Evolutionary conservation across 192 early-diverging fungal genomes (phyloP), one percentile per base, ranked within the genome.

Genomic region (Gryganskiella cystojenkinii): DNA sequence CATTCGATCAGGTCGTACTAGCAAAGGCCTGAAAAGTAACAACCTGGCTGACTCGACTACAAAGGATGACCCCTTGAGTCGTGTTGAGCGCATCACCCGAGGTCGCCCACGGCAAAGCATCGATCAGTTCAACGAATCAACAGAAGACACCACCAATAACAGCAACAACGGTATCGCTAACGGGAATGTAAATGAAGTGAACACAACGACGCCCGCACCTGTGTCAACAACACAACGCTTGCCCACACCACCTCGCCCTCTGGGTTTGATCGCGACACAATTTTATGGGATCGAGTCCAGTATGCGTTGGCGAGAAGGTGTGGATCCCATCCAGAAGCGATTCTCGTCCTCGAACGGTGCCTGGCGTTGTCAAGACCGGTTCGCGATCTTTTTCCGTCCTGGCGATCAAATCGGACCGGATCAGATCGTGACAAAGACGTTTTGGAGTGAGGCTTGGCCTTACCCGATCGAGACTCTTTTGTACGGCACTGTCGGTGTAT

Each of bases 361-460:
- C 8, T 78, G 74, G 74, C 65, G 74, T 19, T 78, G 74, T 50
- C 74, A 78, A 64, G 74, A 78, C 34, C 74, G 74, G 3, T 78
- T 78, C 43, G 74, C 74, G 3, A 37, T 69, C 25, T 78, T 78
- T 64, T 78, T 78, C 42, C 54, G 74, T 17, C 74, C 74, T 51
- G 74, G 74, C 0, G 74, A 78, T 24, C 66, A 64, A 13, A 68
- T 78, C 20, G 74, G 74, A 10, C 66, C 74, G 13, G 74, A 78
- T 30, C 74, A 69, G 24, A 66, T 78, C 1, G 74, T 78, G 37
- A 78, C 66, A 34, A 78, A 78, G 49, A 78, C 74, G 15, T 78
- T 78, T 54, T 78, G 74, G 74, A 78, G 74, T 49, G 74, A 78
- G 49, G 74, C 74, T 22, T 78, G 74, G 74, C 74, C 74, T 19